These are phyloP conservation scores for Myxozyma nipponensis DNA, from an alignment of 805 yeast species.

Conservation along the genomic window DNA sequence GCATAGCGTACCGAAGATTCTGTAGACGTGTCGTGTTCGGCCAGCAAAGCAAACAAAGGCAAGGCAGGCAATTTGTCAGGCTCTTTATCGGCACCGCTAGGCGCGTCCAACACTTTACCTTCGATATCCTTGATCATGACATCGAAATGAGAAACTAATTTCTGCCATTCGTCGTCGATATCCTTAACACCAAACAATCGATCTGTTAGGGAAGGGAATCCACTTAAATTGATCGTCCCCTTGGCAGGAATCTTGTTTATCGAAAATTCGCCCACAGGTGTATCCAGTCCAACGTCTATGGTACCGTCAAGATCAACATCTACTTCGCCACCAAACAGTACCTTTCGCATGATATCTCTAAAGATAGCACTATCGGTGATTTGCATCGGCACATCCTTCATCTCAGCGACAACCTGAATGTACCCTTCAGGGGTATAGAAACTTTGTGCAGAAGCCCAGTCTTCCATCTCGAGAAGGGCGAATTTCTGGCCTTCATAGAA, in stretches of 20 bases:
- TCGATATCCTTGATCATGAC: neutral
- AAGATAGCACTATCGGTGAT: conserved; percentile 27
- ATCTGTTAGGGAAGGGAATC: conserved; percentile 1
- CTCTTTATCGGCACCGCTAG: no score
- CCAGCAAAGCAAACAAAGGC: no score
- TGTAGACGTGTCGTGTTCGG: no score
- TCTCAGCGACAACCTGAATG: conserved; percentile 26
- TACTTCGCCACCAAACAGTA: conserved; percentile 26
- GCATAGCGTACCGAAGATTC: no score
- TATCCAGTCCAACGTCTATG: conserved; percentile 23
- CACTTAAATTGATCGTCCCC: conserved; percentile 17
- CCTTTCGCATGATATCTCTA: conserved; percentile 17
- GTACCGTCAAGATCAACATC: conserved; percentile 24
- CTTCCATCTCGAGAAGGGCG: conserved; percentile 22
- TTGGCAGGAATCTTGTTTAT: conserved; percentile 23
- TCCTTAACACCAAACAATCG: neutral
- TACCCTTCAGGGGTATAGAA: conserved; percentile 22
- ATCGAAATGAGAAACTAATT: neutral
- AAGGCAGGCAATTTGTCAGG: no score
- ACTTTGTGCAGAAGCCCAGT: conserved; percentile 24
- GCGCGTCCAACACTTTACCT: neutral
- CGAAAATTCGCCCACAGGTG: conserved; percentile 22
- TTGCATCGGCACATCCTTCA: conserved; percentile 26
- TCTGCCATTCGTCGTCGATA: neutral
- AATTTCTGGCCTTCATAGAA: conserved; percentile 22